Evolutionary conservation across 768 basidiomycete species (phyloP).

Genomic region (Pisolithus tinctorius): DNA sequence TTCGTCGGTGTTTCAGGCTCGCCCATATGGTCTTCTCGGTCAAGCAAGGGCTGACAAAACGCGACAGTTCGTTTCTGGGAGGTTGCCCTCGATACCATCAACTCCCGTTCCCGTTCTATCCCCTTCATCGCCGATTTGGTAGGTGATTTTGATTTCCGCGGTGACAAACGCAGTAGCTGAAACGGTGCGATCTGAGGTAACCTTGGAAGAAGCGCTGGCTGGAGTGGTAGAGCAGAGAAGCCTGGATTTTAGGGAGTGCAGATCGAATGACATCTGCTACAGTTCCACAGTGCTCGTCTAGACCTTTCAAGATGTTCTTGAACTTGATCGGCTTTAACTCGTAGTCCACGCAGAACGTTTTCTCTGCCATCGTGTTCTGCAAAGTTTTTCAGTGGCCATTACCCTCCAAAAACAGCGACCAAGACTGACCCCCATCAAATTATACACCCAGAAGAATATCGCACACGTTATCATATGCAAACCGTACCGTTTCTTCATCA

Average conservation of each 20-base stretch:
- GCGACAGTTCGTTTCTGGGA: constrained; percentile 32
- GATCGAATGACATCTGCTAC: no score
- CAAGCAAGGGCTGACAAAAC: constrained; percentile 8
- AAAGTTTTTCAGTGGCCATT: neutral
- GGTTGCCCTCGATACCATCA: constrained; percentile 24
- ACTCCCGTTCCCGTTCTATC: constrained; percentile 7
- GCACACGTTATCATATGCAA: constrained; percentile 26
- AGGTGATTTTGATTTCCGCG: constrained; percentile 11
- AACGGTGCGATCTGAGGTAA: neutral
- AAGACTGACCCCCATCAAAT: constrained; percentile 30
- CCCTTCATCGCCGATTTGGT: constrained; percentile 13
- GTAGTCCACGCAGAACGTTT: constrained; percentile 7
- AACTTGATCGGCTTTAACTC: no score
- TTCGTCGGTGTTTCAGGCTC: constrained; percentile 40
- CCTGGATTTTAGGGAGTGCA: constrained; percentile 4
- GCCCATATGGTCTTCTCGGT: constrained; percentile 17
- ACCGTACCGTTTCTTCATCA: constrained; percentile 16
- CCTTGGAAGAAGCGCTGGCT: neutral
- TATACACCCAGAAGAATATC: constrained; percentile 43
- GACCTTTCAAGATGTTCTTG: no score
- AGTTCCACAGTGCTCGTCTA: no score
- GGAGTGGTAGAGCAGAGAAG: neutral
- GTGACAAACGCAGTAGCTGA: constrained; percentile 3
- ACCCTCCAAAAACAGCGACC: neutral
- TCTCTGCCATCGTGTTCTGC: constrained; percentile 20